Evolutionary conservation across 768 basidiomycete species (phyloP).

Genomic region (Suillus subluteus): DNA sequence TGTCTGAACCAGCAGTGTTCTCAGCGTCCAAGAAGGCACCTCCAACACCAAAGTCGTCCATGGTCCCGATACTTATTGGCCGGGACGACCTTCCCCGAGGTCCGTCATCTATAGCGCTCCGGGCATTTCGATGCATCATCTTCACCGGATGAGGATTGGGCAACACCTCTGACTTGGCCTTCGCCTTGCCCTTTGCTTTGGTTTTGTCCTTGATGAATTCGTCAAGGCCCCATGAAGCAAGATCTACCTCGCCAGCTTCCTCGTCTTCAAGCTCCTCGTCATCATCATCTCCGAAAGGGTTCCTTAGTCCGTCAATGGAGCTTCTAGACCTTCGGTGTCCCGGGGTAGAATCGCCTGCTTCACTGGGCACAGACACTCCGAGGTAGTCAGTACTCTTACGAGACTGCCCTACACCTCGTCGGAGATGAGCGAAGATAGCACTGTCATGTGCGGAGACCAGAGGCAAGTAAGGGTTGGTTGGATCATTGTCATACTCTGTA

Average conservation of each 20-base stretch:
- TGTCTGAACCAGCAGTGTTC: slow-evolving; percentile 25
- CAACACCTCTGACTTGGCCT: slow-evolving; percentile 40
- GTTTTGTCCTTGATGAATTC: slow-evolving; percentile 74
- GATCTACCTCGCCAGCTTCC: slow-evolving; percentile 69
- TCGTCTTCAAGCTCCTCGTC: slow-evolving; percentile 54
- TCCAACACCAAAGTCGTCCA: slow-evolving; percentile 55
- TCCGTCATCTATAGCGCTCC: slow-evolving; percentile 46
- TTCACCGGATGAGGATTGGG: slow-evolving; percentile 50
- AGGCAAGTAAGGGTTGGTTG: slow-evolving; percentile 62
- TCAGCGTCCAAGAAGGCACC: slow-evolving; percentile 50
- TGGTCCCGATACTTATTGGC: slow-evolving; percentile 68
- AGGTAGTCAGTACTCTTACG: slow-evolving; percentile 67
- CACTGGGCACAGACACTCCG: slow-evolving; percentile 67
- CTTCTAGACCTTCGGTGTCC: slow-evolving; percentile 53
- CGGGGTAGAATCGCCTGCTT: slow-evolving; percentile 54
- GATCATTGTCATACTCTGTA: slow-evolving; percentile 90
- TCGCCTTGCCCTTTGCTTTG: slow-evolving; percentile 45
- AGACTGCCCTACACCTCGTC: slow-evolving; percentile 42
- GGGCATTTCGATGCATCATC: slow-evolving; percentile 42
- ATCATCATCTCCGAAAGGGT: slow-evolving; percentile 73
- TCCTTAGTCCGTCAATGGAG: slow-evolving; percentile 67
- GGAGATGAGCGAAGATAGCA: slow-evolving; percentile 82
- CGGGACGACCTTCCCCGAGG: slow-evolving; percentile 49
- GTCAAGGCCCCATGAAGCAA: slow-evolving; percentile 85
- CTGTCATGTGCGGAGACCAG: slow-evolving; percentile 77